phyloP scores from a whole-genome alignment of 2,329 filamentous ascomycete genomes.

The Curvularia verruculosa region DNA sequence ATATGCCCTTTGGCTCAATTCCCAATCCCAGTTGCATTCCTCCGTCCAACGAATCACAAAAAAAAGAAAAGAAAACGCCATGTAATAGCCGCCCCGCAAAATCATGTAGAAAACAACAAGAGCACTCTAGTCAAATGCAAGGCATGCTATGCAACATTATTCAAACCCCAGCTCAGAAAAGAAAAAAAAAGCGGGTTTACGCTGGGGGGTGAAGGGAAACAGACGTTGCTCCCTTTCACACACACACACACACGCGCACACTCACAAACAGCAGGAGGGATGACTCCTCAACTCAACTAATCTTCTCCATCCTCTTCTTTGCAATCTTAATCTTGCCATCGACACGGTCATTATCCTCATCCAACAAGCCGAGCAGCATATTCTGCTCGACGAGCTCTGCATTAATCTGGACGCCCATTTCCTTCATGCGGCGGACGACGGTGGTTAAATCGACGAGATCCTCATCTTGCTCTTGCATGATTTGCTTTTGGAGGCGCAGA shows the following conservation, averaged over 20 bases:
- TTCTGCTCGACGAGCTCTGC: constrained; percentile 75
- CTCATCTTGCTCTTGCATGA: constrained; percentile 76
- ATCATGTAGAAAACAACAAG: not conserved
- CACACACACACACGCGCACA: no score
- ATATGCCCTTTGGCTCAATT: not conserved
- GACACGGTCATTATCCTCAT: constrained; percentile 69
- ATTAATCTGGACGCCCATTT: constrained; percentile 78
- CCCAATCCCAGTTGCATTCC: no score
- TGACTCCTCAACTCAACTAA: constrained; percentile 53
- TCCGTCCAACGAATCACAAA: not conserved
- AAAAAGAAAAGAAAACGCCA: not conserved
- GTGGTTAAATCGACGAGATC: constrained; percentile 71
- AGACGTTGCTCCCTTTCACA: not conserved
- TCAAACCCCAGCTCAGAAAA: not conserved
- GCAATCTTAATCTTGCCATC: constrained; percentile 73
- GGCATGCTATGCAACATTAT: not conserved
- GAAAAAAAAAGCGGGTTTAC: not conserved
- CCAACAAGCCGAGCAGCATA: constrained; percentile 71
- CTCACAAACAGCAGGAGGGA: no score
- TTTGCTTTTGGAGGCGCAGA: constrained; percentile 72
- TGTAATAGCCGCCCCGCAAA: not conserved
- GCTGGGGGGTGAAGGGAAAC: no score
- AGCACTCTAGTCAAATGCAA: not conserved
- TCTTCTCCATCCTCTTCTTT: constrained; percentile 73
- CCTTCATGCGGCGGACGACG: constrained; percentile 73